Evolutionary conservation across 495 filamentous ascomycete species (phyloP), one percentile per base, ranked within the genome.

Genomic region (Aspergillus campestris): DNA sequence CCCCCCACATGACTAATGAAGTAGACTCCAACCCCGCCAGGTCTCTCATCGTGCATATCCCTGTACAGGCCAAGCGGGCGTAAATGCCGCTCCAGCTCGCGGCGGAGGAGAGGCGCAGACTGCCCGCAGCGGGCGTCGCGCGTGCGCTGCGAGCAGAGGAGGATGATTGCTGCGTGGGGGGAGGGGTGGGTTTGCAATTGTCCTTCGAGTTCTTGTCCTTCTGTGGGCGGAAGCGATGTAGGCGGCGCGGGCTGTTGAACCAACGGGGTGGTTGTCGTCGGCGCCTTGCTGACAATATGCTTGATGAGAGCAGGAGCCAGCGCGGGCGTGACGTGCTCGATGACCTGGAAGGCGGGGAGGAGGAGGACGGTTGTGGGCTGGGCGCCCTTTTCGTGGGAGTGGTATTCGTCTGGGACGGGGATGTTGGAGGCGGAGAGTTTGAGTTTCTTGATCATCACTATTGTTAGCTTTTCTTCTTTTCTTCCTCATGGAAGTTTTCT

Each of bases 391-490:
- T 74, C 72, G 57, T 80, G 62, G 48, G 66, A 52, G 50, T 75
- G 60, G 48, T 77, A 70, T 55, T 79, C 70, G 39, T 73, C 67
- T 9, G 87, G 87, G 5, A 87, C 79, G 30, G 84, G 86, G 55
- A 97, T 92, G 64, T 97, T 92, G 40, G 87, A 95, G 34, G 92
- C 92, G 2, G 90, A 95, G 30, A 97, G 75, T 79, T 94, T 94
- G 50, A 96, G 73, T 55, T 74, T 79, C 88, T 92, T 32, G 0
- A 46, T n/a, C 27, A 15, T 11, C 29, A 13, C 38, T 18, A 38
- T 8, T 13, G 27, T 41, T 41, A 28, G 18, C 27, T 27, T 40
- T 7, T 29, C 7, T 6, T 27, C n/a, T 6, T 13, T 38, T 6
- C n/a, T 36, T 12, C 5, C 3, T 45, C 31, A n/a, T n/a, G n/a